Conservation (phyloP, 148 eudicot species). For the Camellia sinensis region DNA sequence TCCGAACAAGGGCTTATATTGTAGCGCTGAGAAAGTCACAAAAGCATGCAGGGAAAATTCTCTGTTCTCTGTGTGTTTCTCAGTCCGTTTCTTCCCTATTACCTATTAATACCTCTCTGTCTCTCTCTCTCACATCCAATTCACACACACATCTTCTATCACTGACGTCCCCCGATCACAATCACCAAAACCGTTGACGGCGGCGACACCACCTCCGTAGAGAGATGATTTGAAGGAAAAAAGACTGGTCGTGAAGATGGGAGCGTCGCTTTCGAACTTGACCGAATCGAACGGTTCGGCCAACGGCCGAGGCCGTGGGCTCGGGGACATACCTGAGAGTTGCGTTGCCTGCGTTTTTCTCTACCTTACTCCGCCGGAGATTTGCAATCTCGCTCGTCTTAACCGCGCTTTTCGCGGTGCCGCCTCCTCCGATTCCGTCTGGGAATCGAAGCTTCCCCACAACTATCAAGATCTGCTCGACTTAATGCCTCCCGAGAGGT, state of each 20-base stretch:
- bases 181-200: constrained; percentile 1
- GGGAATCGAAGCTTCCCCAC: constrained; percentile 71
- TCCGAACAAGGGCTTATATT: no score
- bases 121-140: no score
- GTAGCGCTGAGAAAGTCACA: no score
- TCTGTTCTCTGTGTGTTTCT: no score
- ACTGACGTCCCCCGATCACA: neutral
- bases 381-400: constrained; percentile 78
- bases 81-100: no score
- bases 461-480: constrained; percentile 62
- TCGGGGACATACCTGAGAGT: constrained; percentile 87
- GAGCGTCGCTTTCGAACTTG: constrained; percentile 20
- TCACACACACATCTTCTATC: neutral
- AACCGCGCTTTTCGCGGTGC: constrained; percentile 90
- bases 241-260: constrained; percentile 16
- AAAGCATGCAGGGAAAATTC: no score
- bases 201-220: neutral
- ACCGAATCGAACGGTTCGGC: constrained; percentile 21
- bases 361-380: constrained; percentile 76
- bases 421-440: constrained; percentile 82
- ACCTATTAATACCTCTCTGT: no score
- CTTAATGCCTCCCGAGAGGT: constrained; percentile 41
- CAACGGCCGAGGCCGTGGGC: constrained; percentile 46
- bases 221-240: constrained; percentile 1
- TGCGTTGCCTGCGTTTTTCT: constrained; percentile 83